Conservation (phyloP, 2,329 filamentous ascomycete genomes). For the Neonectria faginata region DNA sequence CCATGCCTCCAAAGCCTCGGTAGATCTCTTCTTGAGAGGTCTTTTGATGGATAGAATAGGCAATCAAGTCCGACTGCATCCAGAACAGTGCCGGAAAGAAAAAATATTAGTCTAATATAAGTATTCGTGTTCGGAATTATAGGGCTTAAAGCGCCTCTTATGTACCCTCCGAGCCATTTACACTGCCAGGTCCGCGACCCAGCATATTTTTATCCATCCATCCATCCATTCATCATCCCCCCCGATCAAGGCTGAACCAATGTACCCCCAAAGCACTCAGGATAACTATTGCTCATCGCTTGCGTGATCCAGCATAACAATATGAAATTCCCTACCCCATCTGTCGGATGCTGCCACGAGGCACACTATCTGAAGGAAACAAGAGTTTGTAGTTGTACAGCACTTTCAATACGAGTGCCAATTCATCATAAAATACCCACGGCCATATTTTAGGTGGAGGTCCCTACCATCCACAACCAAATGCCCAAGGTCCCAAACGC, state of each 20-base stretch:
- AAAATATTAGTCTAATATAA: not conserved
- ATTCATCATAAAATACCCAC: slow-evolving; percentile 45
- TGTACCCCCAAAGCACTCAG: not conserved
- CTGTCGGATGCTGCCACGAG: slow-evolving; percentile 37
- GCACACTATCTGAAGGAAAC: slow-evolving; percentile 41
- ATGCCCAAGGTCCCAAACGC: slow-evolving; percentile 46
- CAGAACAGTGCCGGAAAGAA: not conserved
- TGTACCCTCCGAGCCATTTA: not conserved
- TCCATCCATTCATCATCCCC: not conserved
- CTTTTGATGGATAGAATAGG: not conserved
- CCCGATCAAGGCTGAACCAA: not conserved
- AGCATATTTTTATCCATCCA: too few species aligned
- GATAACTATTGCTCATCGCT: slow-evolving; percentile 5
- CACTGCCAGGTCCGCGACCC: not conserved
- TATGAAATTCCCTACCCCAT: slow-evolving; percentile 17
- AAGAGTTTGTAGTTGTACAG: slow-evolving; percentile 42
- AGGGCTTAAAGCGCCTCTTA: not conserved
- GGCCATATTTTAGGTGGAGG: slow-evolving; percentile 48
- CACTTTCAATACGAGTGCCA: slow-evolving; percentile 33
- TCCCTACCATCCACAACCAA: slow-evolving; percentile 47
- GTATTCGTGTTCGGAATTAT: not conserved
- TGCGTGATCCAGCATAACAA: slow-evolving; percentile 14
- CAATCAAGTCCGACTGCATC: not conserved
- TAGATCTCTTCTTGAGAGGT: not conserved
- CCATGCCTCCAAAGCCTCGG: slow-evolving; percentile 17